Evolutionary conservation across 2,329 filamentous ascomycete species (phyloP), one percentile per base, ranked within the genome.

Genomic region (Knoxdaviesia capensis): DNA sequence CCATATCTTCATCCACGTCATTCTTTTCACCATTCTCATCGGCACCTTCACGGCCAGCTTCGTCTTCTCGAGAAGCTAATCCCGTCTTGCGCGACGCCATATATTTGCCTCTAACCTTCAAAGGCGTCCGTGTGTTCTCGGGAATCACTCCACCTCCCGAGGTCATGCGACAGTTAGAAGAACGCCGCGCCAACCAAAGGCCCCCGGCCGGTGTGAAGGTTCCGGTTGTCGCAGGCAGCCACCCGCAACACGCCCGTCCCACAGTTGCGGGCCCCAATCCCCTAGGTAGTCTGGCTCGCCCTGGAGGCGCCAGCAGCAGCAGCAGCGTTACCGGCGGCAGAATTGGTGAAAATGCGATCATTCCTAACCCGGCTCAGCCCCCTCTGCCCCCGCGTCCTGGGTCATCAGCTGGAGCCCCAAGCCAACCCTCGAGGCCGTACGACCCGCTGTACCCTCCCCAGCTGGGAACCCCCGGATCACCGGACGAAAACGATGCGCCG

Each of bases 141-240:
- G 90, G 90, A 49, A 86, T 96, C 48, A 69, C 73, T 28, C 88
- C 90, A 8, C 86, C 87, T 1, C 61, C 72, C 28, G 75, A 80
- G 39, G 74, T 96, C 5, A 62, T 94, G 20, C 20, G 20, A 20
- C 20, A 20, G 20, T 20, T 20, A 3, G 20, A 20, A 20, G 20
- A 68, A 81, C 45, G 77, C 80, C 35, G 72, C 54, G 37, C 20
- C 20, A 20, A 52, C 55, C 48, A 50, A 49, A 46, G 51, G 50
- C 34, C 53, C 48, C 2, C 54, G 63, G 9, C 63, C 61, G 20
- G 20, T 20, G 20, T 20, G 3, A 20, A 20, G 20, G 20, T 20
- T 20, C 20, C 20, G 20, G 20, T 20, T 20, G 20, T 20, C 3
- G 20, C 20, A 20, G 20, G 20, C 20, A 20, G 20, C 20, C 20